A percentile compares a stretch with the other conserved stretches of the same genome.
Evolutionary conservation across 176 grass and related monocot species (phyloP).

Genomic region (Oryza meyeriana): DNA sequence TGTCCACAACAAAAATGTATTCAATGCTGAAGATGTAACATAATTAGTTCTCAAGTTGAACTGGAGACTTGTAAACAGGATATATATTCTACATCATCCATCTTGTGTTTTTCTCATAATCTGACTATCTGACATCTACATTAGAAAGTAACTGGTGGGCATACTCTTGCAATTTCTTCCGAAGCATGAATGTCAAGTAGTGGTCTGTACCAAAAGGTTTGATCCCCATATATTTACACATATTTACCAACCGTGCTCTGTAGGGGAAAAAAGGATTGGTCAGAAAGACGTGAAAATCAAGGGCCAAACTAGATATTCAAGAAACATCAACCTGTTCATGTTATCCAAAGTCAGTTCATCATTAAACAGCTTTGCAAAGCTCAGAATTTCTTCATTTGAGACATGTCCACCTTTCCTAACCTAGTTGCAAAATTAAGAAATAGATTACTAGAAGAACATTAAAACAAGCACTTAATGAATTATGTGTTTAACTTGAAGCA

Average conservation of each 20-base stretch:
- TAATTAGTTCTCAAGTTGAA: not conserved
- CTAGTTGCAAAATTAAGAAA: constrained; percentile 53
- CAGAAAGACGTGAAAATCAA: constrained; percentile 20
- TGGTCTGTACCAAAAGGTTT: constrained; percentile 89
- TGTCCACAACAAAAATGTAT: not conserved
- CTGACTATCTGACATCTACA: constrained; percentile 1
- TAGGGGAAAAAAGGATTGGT: constrained; percentile 18
- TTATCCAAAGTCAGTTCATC: constrained; percentile 98
- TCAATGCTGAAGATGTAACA: not conserved
- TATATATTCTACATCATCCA: not conserved
- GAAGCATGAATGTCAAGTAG: constrained; percentile 93
- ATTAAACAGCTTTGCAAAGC: constrained; percentile 96
- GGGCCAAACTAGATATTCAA: constrained; percentile 11
- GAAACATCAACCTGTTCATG: constrained; percentile 70
- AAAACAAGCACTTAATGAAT: not conserved
- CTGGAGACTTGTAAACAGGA: not conserved
- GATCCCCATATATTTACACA: constrained; percentile 99
- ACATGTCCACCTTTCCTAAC: constrained; percentile 85
- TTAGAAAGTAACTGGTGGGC: constrained; percentile 15
- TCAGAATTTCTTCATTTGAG: constrained; percentile 94
- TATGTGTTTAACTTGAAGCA: constrained; percentile 21
- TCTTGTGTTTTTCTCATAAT: constrained; percentile 12
- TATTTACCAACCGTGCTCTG: constrained; percentile 92
- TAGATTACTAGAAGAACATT: constrained; percentile 20
- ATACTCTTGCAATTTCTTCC: constrained; percentile 83